Percentiles rank a stretch among this genome's conserved stretches.
These are phyloP conservation scores for Strobilomyces dryophilus DNA, from an alignment of 768 basidiomycete genomes.

Conservation along the genomic window DNA sequence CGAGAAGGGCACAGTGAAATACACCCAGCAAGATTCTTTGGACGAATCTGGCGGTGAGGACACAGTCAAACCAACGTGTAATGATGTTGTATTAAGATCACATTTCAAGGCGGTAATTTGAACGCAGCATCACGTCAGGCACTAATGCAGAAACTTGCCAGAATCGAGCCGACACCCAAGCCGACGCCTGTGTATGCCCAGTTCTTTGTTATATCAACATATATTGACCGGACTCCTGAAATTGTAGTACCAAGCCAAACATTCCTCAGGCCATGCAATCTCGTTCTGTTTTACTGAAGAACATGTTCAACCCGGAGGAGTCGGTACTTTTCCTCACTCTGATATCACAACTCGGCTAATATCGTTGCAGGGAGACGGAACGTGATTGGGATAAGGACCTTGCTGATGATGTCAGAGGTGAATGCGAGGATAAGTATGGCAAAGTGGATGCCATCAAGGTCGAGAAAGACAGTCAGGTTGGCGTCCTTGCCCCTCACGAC, in stretches of 20 bases:
- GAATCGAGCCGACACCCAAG: constrained; percentile 68
- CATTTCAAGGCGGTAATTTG: constrained; percentile 80
- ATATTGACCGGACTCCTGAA: constrained; percentile 12
- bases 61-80: not conserved
- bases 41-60: constrained; percentile 84
- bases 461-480: constrained; percentile 88
- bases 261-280: constrained; percentile 86
- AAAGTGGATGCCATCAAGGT: constrained; percentile 84
- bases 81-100: constrained; percentile 8
- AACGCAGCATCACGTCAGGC: constrained; percentile 98
- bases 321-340: constrained; percentile 36
- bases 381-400: constrained; percentile 96
- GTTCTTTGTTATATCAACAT: not conserved
- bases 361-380: constrained; percentile 75
- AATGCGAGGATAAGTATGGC: constrained; percentile 91
- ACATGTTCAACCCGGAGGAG: constrained; percentile 99
- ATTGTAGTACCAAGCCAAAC: constrained; percentile 62
- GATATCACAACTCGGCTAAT: constrained; percentile 6
- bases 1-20: constrained; percentile 77
- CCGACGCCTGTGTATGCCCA: constrained; percentile 58
- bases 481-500: constrained; percentile 17
- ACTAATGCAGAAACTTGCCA: constrained; percentile 99
- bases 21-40: constrained; percentile 72
- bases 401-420: constrained; percentile 92
- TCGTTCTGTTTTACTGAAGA: constrained; percentile 83